Evolutionary conservation across 768 basidiomycete genomes (phyloP).

Genomic region (Lactarius deliciosus): DNA sequence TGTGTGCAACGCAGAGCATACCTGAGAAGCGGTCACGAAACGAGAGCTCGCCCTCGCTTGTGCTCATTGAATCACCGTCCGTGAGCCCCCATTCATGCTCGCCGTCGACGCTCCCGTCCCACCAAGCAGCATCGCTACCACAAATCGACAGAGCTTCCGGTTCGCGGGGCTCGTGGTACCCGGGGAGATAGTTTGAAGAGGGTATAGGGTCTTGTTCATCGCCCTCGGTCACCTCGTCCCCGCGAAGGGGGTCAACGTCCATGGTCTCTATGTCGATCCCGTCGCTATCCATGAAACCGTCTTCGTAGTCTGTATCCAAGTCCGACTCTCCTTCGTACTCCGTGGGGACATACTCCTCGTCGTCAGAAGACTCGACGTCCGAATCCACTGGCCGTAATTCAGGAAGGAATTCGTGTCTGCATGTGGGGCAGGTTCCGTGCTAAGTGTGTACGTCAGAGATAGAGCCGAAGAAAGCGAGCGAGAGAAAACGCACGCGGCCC

Average conservation of each 20-base stretch:
- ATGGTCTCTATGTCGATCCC: constrained; percentile 31
- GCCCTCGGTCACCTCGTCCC: constrained; percentile 41
- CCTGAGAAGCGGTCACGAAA: constrained; percentile 17
- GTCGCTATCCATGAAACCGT: constrained; percentile 30
- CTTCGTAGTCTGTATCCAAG: constrained; percentile 34
- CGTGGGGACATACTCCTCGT: constrained; percentile 62
- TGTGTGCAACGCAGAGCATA: constrained; percentile 1
- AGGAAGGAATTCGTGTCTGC: constrained; percentile 58
- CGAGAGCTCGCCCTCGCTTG: constrained; percentile 29
- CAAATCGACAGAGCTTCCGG: constrained; percentile 30
- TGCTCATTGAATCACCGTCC: constrained; percentile 29
- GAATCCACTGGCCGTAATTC: constrained; percentile 50
- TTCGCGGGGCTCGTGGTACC: constrained; percentile 10
- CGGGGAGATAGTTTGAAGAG: background rate
- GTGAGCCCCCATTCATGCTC: constrained; percentile 28
- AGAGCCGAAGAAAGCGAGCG: background rate
- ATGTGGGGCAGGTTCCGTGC: constrained; percentile 74
- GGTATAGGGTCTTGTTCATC: constrained; percentile 39
- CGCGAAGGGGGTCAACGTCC: constrained; percentile 29
- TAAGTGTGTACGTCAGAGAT: constrained; percentile 33
- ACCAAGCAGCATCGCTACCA: constrained; percentile 15
- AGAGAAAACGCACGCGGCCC: constrained; percentile 45
- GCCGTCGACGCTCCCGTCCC: constrained; percentile 22
- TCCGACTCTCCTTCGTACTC: constrained; percentile 46
- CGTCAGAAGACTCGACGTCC: constrained; percentile 67